phyloP scores from a whole-genome alignment of 2,329 filamentous ascomycete species.

The Pestalotiopsis fici region DNA sequence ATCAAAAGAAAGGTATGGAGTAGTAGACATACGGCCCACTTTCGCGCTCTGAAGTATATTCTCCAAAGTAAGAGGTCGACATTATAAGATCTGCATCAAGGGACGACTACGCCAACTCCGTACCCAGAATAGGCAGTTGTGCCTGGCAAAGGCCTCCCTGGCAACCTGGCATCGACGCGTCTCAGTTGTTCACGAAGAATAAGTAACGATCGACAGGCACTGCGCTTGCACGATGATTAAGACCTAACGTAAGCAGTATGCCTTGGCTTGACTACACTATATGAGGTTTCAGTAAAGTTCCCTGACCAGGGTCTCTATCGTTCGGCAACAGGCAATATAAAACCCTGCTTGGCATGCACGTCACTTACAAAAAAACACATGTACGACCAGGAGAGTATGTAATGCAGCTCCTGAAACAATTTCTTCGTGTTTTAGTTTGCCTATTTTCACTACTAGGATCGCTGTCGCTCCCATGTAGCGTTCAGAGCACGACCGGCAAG shows the following conservation, averaged over 20 bases:
- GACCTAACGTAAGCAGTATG: background rate
- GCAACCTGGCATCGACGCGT: background rate
- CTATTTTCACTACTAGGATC: too few relatives aligned
- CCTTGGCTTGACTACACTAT: background rate
- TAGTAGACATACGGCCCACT: too few relatives aligned
- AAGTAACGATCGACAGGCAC: background rate
- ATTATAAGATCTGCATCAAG: background rate
- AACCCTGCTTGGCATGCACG: background rate
- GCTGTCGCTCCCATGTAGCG: background rate
- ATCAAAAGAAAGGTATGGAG: too few relatives aligned
- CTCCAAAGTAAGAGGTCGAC: too few relatives aligned
- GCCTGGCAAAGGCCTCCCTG: background rate
- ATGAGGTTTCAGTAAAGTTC: background rate
- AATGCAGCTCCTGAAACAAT: background rate
- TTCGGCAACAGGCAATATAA: background rate
- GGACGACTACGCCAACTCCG: background rate
- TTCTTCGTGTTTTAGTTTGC: too few relatives aligned
- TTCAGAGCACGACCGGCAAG: background rate
- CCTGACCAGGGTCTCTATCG: background rate
- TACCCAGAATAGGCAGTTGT: background rate
- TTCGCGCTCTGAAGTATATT: too few relatives aligned
- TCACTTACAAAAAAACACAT: background rate
- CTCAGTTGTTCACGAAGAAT: background rate
- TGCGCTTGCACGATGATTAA: background rate
- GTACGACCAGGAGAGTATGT: background rate